These are phyloP conservation scores for Panaeolus papilionaceus DNA, from an alignment of 768 basidiomycete species.

Conservation along the genomic window DNA sequence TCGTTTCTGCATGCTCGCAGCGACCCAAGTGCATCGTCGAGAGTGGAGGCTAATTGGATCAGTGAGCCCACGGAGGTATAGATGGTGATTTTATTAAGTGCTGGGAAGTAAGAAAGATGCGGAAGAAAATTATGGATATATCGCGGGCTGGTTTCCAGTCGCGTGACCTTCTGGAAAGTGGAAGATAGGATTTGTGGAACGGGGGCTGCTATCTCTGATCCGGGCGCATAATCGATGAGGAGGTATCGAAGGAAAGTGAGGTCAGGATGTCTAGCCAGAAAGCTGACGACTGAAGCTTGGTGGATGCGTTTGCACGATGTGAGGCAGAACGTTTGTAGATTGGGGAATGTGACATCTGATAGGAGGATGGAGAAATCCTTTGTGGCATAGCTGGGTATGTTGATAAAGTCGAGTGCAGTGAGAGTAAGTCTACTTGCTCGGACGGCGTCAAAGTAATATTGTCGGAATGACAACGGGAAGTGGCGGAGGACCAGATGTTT, in stretches of 20 bases:
- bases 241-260: neutral
- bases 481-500: neutral
- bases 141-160: conserved; percentile 4
- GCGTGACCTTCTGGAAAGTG: neutral
- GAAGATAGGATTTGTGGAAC: neutral
- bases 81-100: neutral
- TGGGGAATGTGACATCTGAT: conserved; percentile 6
- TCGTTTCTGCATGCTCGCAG: neutral
- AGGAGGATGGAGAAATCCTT: conserved; percentile 5
- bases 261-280: neutral
- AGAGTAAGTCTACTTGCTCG: neutral
- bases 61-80: conserved; percentile 7
- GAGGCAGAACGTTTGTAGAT: conserved; percentile 3
- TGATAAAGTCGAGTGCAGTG: conserved; percentile 1
- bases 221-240: neutral
- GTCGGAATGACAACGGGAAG: conserved; percentile 2
- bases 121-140: neutral
- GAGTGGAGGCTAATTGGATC: neutral
- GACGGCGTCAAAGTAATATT: neutral
- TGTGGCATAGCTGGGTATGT: conserved; percentile 2
- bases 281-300: conserved; percentile 5
- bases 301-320: conserved; percentile 6
- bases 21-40: neutral
- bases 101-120: neutral
- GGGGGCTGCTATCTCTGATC: neutral